Percentiles rank a stretch among this genome's conserved stretches.
Conservation (phyloP, 1,139 yeast species). For the Candida sp. region DNA sequence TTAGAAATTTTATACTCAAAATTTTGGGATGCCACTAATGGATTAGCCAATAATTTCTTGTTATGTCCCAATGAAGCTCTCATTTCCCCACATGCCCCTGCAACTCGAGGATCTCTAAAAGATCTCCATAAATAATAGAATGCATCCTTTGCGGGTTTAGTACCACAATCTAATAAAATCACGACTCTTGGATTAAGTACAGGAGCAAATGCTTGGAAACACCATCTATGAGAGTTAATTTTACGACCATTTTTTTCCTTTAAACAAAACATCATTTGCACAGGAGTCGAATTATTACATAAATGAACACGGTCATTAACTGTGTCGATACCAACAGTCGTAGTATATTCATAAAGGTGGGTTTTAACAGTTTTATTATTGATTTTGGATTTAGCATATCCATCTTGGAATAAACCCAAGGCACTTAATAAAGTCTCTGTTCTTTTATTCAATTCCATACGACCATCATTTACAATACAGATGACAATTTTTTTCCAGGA, state of each 20-base stretch:
- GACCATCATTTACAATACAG: conserved; percentile 74
- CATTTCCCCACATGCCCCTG: conserved; percentile 89
- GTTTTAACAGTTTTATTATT: conserved; percentile 67
- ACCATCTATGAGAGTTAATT: conserved; percentile 84
- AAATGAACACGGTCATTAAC: conserved; percentile 55
- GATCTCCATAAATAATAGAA: conserved; percentile 74
- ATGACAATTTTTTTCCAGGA: conserved; percentile 81
- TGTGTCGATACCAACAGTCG: conserved; percentile 69
- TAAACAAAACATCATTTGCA: conserved; percentile 72
- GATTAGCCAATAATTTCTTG: conserved; percentile 55
- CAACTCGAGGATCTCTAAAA: conserved; percentile 72
- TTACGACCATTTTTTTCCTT: conserved; percentile 74
- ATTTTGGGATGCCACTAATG: conserved; percentile 81
- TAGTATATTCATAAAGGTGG: conserved; percentile 77
- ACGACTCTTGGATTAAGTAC: conserved; percentile 68
- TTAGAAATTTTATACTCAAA: conserved; percentile 83
- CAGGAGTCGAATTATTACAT: conserved; percentile 60
- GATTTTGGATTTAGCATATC: conserved; percentile 75
- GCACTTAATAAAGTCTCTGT: conserved; percentile 66
- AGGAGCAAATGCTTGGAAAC: conserved; percentile 76
- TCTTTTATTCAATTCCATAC: conserved; percentile 63
- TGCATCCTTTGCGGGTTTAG: conserved; percentile 71
- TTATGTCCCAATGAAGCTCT: conserved; percentile 63
- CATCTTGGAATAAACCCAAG: conserved; percentile 76
- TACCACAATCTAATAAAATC: conserved; percentile 76